These are phyloP conservation scores for Dipodascopsis tothii DNA, from an alignment of 805 yeast species.

Conservation along the genomic window DNA sequence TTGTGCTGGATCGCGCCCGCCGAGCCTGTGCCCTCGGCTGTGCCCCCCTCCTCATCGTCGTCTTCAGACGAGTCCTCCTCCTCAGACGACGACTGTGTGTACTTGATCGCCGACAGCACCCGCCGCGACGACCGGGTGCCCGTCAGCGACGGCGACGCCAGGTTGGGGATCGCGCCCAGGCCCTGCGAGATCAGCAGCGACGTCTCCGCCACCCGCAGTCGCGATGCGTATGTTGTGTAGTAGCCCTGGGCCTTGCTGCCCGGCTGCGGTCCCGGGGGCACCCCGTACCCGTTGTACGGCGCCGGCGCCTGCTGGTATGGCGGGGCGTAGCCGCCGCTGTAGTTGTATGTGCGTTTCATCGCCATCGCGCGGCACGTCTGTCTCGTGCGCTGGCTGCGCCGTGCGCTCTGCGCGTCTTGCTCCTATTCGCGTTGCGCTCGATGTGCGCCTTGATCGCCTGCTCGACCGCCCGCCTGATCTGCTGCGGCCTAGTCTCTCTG, in stretches of 20 bases:
- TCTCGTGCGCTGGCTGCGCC: too few relatives aligned
- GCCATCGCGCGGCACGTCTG: too few relatives aligned
- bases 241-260: conserved; percentile 21
- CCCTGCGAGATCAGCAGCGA: conserved; percentile 22
- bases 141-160: background rate
- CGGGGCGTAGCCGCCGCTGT: too few relatives aligned
- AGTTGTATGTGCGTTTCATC: too few relatives aligned
- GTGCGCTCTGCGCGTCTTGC: too few relatives aligned
- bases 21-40: conserved; percentile 5
- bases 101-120: background rate
- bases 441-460: too few relatives aligned
- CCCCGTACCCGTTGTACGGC: too few relatives aligned
- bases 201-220: conserved; percentile 19
- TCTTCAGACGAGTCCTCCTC: background rate
- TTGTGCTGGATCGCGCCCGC: conserved; percentile 1
- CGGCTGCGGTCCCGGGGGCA: background rate
- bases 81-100: background rate
- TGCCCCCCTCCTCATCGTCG: conserved; percentile 5
- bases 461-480: too few relatives aligned
- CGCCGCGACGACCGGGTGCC: background rate
- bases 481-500: too few relatives aligned
- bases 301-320: too few relatives aligned
- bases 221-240: conserved; percentile 17
- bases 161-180: background rate
- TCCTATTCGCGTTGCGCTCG: too few relatives aligned